These are phyloP conservation scores for Plasmopara muralis DNA, from an alignment of 352 stramenopile genomes.

Conservation along the genomic window DNA sequence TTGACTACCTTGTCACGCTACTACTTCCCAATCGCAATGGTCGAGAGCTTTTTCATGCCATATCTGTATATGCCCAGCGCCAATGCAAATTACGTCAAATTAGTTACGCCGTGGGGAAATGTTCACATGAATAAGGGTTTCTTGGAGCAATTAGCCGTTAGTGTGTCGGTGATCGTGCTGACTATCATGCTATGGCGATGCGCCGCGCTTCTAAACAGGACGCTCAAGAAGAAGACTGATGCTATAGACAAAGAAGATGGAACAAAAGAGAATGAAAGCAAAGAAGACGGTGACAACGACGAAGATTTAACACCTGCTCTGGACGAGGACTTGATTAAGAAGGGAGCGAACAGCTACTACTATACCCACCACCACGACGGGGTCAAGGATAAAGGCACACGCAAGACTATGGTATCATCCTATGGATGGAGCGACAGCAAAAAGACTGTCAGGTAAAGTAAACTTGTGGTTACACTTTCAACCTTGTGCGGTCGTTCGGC, in stretches of 20 bases:
- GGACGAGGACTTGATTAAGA: slow-evolving; percentile 59
- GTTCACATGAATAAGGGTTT: slow-evolving; percentile 51
- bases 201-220: slow-evolving; percentile 25
- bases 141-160: slow-evolving; percentile 33
- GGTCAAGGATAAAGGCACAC: slow-evolving; percentile 20
- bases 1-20: too few species aligned
- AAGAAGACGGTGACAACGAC: slow-evolving; percentile 10
- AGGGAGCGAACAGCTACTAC: slow-evolving; percentile 83
- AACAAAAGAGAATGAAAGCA: slow-evolving; percentile 10
- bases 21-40: slow-evolving; percentile 10
- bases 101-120: slow-evolving; percentile 67
- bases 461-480: neutral
- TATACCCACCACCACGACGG: slow-evolving; percentile 66
- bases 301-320: slow-evolving; percentile 31
- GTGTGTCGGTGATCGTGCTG: slow-evolving; percentile 27
- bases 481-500: neutral
- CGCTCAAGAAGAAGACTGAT: slow-evolving; percentile 24
- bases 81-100: slow-evolving; percentile 45
- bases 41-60: slow-evolving; percentile 49
- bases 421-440: slow-evolving; percentile 79
- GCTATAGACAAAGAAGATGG: slow-evolving; percentile 8
- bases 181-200: slow-evolving; percentile 35
- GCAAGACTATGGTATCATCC: slow-evolving; percentile 58
- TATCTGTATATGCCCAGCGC: slow-evolving; percentile 68
- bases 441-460: slow-evolving; percentile 45